Evolutionary conservation across 495 filamentous ascomycete genomes (phyloP), one percentile per base, ranked within the genome.

Genomic region (Xanthoparmelia taractica): DNA sequence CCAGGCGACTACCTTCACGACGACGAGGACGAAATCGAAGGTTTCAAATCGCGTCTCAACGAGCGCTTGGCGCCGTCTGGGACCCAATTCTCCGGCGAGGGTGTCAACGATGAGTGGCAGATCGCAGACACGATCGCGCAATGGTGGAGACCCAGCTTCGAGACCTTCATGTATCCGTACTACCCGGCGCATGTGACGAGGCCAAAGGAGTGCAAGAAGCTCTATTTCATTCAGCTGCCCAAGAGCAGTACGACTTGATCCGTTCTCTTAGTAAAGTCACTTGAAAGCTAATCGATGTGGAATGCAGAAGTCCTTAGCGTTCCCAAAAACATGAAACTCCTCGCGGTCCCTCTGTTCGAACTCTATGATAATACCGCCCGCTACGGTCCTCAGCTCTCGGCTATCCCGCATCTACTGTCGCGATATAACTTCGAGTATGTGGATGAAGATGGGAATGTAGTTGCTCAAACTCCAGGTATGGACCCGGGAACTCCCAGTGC

Each of bases 141-240:
- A 77, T 98, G 95, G 94, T 98, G 92, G 92, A 80, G 94, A 34
- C 94, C 94, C 48, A 97, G 96, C 77, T 96, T 97, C 71, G 94
- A 98, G 79, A 98, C 94, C 1, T 97, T 97, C 79, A 97, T 97
- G 94, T 98, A 98, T 74, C 94, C 94, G 1, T 98, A 96, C 75
- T 85, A 96, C 52, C 94, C 94, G 10, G 89, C 91, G 23, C 94
- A 98, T 74, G 89, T 96, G 63, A 96, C 94, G 12, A 82, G 95
- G 48, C 94, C 94, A 23, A 98, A 97, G 80, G 94, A 98, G 81
- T 96, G 92, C 79, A 98, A 98, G 81, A 98, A 98, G 82, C 79
- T 97, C 57, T 98, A 97, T 73, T 90, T 97, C 61, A 96, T 98
- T 58, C 89, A 96, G 75, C 76, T 98, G 25, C 94, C 94, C 0